Evolutionary conservation across 2,329 filamentous ascomycete genomes (phyloP), one percentile per base, ranked within the genome.

Genomic region (Monilinia fructicola): DNA sequence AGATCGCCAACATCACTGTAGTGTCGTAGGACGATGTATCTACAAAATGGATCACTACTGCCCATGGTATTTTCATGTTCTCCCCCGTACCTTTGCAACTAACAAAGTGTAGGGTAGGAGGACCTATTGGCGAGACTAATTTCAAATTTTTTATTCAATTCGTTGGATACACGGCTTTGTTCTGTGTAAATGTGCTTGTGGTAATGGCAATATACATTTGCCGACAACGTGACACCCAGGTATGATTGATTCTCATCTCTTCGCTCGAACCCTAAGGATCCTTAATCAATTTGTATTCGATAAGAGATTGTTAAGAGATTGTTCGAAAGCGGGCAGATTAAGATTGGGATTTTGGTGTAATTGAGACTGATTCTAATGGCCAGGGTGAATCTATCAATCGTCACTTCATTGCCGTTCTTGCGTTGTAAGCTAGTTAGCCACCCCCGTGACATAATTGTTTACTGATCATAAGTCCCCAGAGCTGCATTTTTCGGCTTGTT

Each of bases 111-210:
- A 84, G 90, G 90, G 93, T 96, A n/a, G 94, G 94, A 4, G 95
- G 94, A 28, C 91, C 97, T 71, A 88, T 99, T 12, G 90, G 88
- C 0, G 93, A 97, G 76, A 93, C 87, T 1, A 87, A 89, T 2
- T 93, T 94, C 80, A 97, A 97, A 74, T 97, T 92, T 78, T 98
- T 99, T 75, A 81, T 93, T 14, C 95, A 97, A 71, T 97, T 97
- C 74, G 87, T 88, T 21, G 83, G 86, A 54, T 97, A 95, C 76
- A 87, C 87, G 1, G 79, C 86, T 5, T 73, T 92, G 4, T 91
- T 89, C 72, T 92, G 89, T 71, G 77, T 81, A 3, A 84, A 91
- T 67, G 78, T 85, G 12, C 78, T 96, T 60, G 84, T 87, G 28
- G 82, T 89, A 0, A 80, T 87, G 68, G 87, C 86, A 2, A 85